Conservation (phyloP, 345 rosid species). For the Boechera stricta region DNA sequence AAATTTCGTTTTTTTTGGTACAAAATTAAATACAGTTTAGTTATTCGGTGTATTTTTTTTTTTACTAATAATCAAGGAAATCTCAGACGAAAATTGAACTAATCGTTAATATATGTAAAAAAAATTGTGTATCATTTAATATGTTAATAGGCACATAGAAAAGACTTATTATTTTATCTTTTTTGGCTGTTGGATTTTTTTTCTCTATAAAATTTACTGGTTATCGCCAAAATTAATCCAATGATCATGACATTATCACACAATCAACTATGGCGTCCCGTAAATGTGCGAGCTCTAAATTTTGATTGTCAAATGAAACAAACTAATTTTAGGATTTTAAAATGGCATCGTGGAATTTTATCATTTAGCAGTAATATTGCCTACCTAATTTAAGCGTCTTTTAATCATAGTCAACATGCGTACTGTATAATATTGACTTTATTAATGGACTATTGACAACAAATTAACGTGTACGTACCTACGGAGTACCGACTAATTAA, state of each 20-base stretch:
- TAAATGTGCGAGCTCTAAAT: neutral
- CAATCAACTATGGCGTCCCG: slow-evolving; percentile 38
- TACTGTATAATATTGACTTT: slow-evolving; percentile 33
- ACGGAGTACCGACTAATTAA: neutral
- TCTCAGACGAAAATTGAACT: neutral
- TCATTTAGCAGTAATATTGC: slow-evolving; percentile 1
- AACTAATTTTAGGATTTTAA: slow-evolving; percentile 4
- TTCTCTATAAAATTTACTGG: neutral
- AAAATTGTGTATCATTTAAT: neutral
- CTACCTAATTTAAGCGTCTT: slow-evolving; percentile 7
- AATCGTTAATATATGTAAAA: neutral
- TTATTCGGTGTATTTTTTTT: neutral
- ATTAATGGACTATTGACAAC: slow-evolving; percentile 6
- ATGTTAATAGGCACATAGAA: neutral
- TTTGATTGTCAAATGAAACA: neutral
- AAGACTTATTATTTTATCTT: neutral
- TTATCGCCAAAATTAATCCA: neutral
- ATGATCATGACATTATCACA: slow-evolving; percentile 20
- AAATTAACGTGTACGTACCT: slow-evolving; percentile 41
- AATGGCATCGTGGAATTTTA: slow-evolving; percentile 23
- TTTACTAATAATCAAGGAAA: neutral
- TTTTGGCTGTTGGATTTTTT: neutral
- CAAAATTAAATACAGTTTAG: neutral
- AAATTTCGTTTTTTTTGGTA: neutral
- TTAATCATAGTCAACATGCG: slow-evolving; percentile 33